These are phyloP conservation scores for Cytospora piceicola DNA, from an alignment of 2,329 filamentous ascomycete species.

Conservation along the genomic window DNA sequence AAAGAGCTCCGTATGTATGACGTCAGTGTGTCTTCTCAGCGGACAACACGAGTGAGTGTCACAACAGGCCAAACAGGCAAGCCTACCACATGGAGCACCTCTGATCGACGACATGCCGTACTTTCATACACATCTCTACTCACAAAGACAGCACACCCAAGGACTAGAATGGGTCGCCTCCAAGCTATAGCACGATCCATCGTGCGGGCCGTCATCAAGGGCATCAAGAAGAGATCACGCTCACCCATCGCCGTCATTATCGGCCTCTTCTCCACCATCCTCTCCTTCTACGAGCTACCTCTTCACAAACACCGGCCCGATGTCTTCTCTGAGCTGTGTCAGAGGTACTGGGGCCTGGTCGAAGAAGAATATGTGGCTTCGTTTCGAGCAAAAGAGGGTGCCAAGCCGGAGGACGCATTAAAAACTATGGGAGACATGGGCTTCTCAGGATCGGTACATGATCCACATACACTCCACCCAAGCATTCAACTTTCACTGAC, in stretches of 20 bases:
- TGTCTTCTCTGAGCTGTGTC: conserved; percentile 56
- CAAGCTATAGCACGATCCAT: conserved; percentile 47
- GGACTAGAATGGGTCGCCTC: conserved; percentile 36
- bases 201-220: conserved; percentile 45
- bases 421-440: conserved; percentile 69
- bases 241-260: conserved; percentile 48
- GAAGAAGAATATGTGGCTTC: conserved; percentile 47
- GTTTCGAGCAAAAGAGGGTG: conserved; percentile 52
- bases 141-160: not conserved
- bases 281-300: conserved; percentile 54
- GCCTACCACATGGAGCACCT: not conserved
- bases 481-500: not conserved
- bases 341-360: conserved; percentile 41
- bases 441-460: conserved; percentile 67
- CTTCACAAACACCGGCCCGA: conserved; percentile 51
- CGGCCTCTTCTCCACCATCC: conserved; percentile 50
- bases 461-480: not conserved
- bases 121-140: not conserved
- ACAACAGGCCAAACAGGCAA: not conserved
- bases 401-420: conserved; percentile 46
- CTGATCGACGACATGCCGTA: not conserved
- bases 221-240: conserved; percentile 36
- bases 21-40: not conserved
- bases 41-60: not conserved
- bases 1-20: not conserved